phyloP scores from a whole-genome alignment of 2,329 filamentous ascomycete species.

The Zasmidium citrigriseum region DNA sequence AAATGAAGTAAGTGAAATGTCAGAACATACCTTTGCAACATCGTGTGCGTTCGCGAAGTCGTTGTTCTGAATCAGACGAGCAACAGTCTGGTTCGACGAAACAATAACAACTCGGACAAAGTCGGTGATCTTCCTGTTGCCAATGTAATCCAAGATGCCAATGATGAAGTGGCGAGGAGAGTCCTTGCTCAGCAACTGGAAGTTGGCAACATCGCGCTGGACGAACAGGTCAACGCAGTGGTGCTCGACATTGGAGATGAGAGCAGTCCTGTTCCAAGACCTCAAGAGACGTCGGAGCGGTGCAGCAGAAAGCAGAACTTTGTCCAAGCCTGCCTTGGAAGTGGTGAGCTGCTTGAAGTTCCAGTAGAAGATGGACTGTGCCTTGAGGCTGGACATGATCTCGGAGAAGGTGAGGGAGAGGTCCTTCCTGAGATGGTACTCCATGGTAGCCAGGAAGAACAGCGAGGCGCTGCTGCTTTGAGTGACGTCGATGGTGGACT shows the following conservation, averaged over 20 bases:
- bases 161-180: conserved; percentile 40
- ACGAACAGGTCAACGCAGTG: conserved; percentile 36
- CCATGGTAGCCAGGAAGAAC: conserved; percentile 49
- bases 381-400: conserved; percentile 35
- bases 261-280: conserved; percentile 35
- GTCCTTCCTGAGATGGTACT: conserved; percentile 43
- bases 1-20: not conserved
- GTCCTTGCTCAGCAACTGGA: conserved; percentile 37
- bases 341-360: conserved; percentile 40
- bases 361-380: conserved; percentile 37
- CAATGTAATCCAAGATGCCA: conserved; percentile 43
- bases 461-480: conserved; percentile 42
- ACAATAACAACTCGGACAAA: conserved; percentile 43
- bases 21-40: conserved; percentile 35
- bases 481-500: conserved; percentile 39
- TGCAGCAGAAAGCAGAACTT: conserved; percentile 36
- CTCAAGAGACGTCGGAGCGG: conserved; percentile 42
- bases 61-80: conserved; percentile 40
- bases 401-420: conserved; percentile 42
- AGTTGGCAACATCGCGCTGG: conserved; percentile 30
- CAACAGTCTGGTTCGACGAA: conserved; percentile 39
- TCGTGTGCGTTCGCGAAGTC: conserved; percentile 45
- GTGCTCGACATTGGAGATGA: conserved; percentile 38
- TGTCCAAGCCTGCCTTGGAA: conserved; percentile 35
- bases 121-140: conserved; percentile 38